Evolutionary conservation across 2,329 filamentous ascomycete species (phyloP).

Genomic region (Huntiella savannae): DNA sequence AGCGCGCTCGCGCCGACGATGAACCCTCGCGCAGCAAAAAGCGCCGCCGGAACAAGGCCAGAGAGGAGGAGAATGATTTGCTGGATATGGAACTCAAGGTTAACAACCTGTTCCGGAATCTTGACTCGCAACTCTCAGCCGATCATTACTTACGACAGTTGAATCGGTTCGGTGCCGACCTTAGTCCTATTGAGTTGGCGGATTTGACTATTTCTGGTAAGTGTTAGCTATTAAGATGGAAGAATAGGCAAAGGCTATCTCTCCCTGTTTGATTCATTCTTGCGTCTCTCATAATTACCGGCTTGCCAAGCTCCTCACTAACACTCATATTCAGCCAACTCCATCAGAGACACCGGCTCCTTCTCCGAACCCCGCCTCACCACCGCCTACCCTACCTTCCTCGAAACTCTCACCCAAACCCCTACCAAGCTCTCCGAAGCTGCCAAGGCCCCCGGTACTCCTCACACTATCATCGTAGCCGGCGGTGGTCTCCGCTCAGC

Average conservation of each 20-base stretch:
- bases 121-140: constrained; percentile 67
- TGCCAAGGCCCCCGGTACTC: constrained; percentile 48
- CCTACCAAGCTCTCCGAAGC: constrained; percentile 41
- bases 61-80: constrained; percentile 33
- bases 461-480: constrained; percentile 79
- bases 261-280: not conserved
- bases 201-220: constrained; percentile 65
- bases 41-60: constrained; percentile 36
- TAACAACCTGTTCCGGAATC: constrained; percentile 61
- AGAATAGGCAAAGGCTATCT: not conserved
- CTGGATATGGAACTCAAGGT: constrained; percentile 53
- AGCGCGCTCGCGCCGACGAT: constrained; percentile 32
- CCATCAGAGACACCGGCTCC: constrained; percentile 61
- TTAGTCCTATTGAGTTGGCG: constrained; percentile 68
- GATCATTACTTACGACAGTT: constrained; percentile 72
- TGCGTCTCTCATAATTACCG: not conserved
- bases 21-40: constrained; percentile 16
- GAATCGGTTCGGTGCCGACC: constrained; percentile 55
- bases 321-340: constrained; percentile 32
- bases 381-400: constrained; percentile 34
- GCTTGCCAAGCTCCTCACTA: too few relatives aligned
- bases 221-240: constrained; percentile 11
- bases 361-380: constrained; percentile 47
- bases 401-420: constrained; percentile 44
- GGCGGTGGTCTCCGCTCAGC: constrained; percentile 71